phyloP scores from a whole-genome alignment of 2,329 filamentous ascomycete genomes.

The Colletotrichum sp. region DNA sequence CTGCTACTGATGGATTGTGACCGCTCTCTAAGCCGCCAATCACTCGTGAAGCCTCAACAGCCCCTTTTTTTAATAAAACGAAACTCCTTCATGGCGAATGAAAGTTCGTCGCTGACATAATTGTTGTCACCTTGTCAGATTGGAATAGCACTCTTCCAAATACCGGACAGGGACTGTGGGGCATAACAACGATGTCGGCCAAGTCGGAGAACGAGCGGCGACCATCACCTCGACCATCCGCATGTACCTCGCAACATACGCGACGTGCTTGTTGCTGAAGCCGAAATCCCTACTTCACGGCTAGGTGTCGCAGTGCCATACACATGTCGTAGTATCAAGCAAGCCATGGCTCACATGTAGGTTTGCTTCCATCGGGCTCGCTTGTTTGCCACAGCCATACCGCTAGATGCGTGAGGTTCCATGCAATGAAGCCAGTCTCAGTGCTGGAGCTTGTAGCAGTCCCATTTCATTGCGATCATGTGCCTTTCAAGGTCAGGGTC shows the following conservation, averaged over 20 bases:
- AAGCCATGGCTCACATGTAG: not conserved
- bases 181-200: not conserved
- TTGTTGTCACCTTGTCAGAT: not conserved
- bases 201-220: not conserved
- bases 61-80: not conserved
- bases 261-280: not conserved
- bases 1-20: not conserved
- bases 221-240: not conserved
- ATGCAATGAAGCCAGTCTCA: not conserved
- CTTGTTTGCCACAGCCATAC: not conserved
- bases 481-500: not conserved
- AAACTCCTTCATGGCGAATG: not conserved
- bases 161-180: not conserved
- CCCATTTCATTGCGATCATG: not conserved
- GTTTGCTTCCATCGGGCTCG: not conserved
- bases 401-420: not conserved
- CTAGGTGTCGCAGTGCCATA: not conserved
- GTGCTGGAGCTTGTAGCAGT: rapidly evolving
- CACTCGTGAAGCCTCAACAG: not conserved
- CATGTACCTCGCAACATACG: not conserved
- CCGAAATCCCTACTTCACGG: not conserved
- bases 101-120: not conserved
- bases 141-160: not conserved
- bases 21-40: not conserved
- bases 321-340: not conserved